Percentiles rank a stretch among this genome's conserved stretches.
Conservation (phyloP, 768 basidiomycete species). For the Vishniacozyma victoriae region DNA sequence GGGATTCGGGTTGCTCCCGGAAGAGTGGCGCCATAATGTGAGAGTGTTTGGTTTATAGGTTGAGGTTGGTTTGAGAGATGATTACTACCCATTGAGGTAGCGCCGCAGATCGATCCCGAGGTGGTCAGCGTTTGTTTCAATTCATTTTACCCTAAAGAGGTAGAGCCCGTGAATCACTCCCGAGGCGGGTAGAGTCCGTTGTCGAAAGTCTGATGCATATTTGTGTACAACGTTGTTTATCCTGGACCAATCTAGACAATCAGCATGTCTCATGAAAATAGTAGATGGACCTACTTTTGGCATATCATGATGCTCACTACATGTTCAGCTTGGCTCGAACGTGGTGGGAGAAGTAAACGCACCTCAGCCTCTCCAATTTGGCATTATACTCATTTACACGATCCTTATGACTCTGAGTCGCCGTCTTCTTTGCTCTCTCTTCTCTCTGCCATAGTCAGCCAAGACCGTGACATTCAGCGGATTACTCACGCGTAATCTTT, state of each 20-base stretch:
- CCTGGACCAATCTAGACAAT: slow-evolving; percentile 35
- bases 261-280: not conserved
- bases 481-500: slow-evolving; percentile 39
- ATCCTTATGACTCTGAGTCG: slow-evolving; percentile 43
- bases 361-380: slow-evolving; percentile 41
- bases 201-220: too few relatives aligned
- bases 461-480: not conserved
- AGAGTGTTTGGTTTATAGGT: too few relatives aligned
- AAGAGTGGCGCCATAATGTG: too few relatives aligned
- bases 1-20: too few relatives aligned
- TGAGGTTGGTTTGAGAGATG: too few relatives aligned
- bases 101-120: too few relatives aligned
- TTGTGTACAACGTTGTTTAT: too few relatives aligned
- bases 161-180: too few relatives aligned
- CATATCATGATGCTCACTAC: slow-evolving; percentile 46
- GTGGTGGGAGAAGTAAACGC: slow-evolving; percentile 2
- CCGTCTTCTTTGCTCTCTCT: slow-evolving; percentile 36
- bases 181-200: too few relatives aligned
- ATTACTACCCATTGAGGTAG: too few relatives aligned
- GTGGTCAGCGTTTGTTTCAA: too few relatives aligned
- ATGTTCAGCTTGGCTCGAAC: not conserved
- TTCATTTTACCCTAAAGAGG: too few relatives aligned
- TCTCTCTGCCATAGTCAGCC: slow-evolving; percentile 36
- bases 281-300: slow-evolving; percentile 34
- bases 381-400: slow-evolving; percentile 41